These are phyloP conservation scores for Pythium dissimile DNA, from an alignment of 352 stramenopile species.

Conservation along the genomic window DNA sequence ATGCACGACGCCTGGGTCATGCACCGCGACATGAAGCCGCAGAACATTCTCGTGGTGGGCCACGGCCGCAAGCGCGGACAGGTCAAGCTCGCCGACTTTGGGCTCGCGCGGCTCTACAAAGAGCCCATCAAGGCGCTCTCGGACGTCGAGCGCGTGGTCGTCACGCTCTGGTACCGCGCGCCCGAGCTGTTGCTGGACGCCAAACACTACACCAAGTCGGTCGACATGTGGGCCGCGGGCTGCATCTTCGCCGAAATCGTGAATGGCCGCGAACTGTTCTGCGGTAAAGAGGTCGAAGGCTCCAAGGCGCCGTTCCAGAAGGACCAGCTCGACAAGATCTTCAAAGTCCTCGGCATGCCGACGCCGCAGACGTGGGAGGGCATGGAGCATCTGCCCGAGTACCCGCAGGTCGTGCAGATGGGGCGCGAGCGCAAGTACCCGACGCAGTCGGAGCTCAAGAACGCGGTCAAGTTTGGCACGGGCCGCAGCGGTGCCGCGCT, in stretches of 20 bases:
- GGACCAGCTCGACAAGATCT: slow-evolving; percentile 89
- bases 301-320: slow-evolving; percentile 89
- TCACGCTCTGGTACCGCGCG: slow-evolving; percentile 96
- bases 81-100: slow-evolving; percentile 87
- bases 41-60: slow-evolving; percentile 91
- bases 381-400: slow-evolving; percentile 80
- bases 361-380: slow-evolving; percentile 82
- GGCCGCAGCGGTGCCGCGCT: slow-evolving; percentile 68
- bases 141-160: slow-evolving; percentile 90
- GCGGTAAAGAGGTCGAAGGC: slow-evolving; percentile 83
- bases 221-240: slow-evolving; percentile 96
- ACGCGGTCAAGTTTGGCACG: slow-evolving; percentile 80
- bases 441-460: slow-evolving; percentile 76
- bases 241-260: slow-evolving; percentile 95
- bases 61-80: slow-evolving; percentile 79
- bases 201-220: slow-evolving; percentile 91
- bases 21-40: slow-evolving; percentile 93
- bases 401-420: slow-evolving; percentile 83
- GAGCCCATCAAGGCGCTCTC: slow-evolving; percentile 87
- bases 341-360: slow-evolving; percentile 87
- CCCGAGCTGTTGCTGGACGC: slow-evolving; percentile 92
- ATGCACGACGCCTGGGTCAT: slow-evolving; percentile 93
- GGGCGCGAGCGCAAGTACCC: slow-evolving; percentile 83
- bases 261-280: slow-evolving; percentile 85
- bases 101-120: slow-evolving; percentile 84